Evolutionary conservation across 2,329 filamentous ascomycete genomes (phyloP).

Genomic region (Fusarium coffeatum): DNA sequence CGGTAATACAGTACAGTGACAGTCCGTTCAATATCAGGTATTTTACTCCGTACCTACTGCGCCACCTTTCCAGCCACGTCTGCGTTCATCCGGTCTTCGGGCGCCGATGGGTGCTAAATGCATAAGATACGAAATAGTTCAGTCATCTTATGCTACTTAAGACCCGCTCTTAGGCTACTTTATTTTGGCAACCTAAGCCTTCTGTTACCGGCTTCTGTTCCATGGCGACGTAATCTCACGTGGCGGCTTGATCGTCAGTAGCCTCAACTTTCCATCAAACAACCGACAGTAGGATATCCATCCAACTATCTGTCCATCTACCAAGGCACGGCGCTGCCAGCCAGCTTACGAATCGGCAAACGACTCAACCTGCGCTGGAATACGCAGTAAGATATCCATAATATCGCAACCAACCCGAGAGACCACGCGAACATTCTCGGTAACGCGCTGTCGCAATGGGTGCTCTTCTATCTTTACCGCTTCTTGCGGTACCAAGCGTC

Average conservation of each 20-base stretch:
- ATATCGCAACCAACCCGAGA: neutral
- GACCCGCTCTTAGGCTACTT: no score
- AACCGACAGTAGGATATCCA: slow-evolving; percentile 1
- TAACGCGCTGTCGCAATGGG: slow-evolving; percentile 72
- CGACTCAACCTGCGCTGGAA: neutral
- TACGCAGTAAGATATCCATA: neutral
- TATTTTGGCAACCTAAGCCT: no score
- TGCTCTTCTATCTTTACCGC: slow-evolving; percentile 86
- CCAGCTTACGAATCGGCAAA: neutral
- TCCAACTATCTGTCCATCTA: neutral
- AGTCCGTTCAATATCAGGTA: neutral
- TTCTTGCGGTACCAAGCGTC: slow-evolving; percentile 87
- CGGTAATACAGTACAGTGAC: neutral
- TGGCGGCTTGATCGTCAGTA: slow-evolving; percentile 30
- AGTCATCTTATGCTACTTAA: no score
- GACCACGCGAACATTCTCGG: neutral
- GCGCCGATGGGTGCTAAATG: neutral
- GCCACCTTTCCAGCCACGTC: neutral
- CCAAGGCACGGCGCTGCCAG: slow-evolving; percentile 7
- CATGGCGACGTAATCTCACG: slow-evolving; percentile 46
- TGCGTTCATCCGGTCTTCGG: slow-evolving; percentile 7
- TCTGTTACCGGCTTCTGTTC: no score
- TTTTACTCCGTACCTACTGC: neutral
- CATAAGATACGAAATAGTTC: no score
- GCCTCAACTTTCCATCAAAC: slow-evolving; percentile 34